Percentiles rank a stretch among this genome's conserved stretches.
Conservation (phyloP, 2,329 filamentous ascomycete species). For the Colletotrichum melonis region DNA sequence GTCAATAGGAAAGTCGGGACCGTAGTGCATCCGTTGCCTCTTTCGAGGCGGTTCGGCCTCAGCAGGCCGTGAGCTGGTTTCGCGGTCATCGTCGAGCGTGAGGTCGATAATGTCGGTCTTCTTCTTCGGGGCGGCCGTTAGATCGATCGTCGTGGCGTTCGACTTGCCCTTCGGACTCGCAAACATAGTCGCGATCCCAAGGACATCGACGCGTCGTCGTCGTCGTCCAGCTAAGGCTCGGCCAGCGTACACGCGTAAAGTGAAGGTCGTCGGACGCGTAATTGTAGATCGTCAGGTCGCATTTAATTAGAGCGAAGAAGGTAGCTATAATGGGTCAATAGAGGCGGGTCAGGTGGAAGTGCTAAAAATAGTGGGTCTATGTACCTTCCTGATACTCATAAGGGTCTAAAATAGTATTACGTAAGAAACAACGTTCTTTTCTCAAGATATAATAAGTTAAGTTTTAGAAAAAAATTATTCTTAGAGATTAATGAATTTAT, state of each 20-base stretch:
- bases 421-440: neutral
- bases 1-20: neutral
- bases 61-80: constrained; percentile 3
- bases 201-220: neutral
- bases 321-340: neutral
- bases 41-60: constrained; percentile 44
- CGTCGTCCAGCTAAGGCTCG: neutral
- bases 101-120: constrained; percentile 43
- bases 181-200: neutral
- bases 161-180: neutral
- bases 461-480: no score
- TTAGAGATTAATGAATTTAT: no score
- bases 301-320: neutral
- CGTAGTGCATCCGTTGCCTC: constrained; percentile 43
- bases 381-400: accelerated
- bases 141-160: neutral
- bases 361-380: neutral
- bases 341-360: neutral
- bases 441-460: no score
- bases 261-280: neutral
- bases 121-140: neutral
- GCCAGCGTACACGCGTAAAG: neutral
- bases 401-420: neutral
- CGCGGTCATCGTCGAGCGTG: constrained; percentile 35
- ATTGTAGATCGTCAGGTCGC: neutral